Evolutionary conservation across 352 stramenopile genomes (phyloP).

Genomic region (Hyaloperonospora brassicae): DNA sequence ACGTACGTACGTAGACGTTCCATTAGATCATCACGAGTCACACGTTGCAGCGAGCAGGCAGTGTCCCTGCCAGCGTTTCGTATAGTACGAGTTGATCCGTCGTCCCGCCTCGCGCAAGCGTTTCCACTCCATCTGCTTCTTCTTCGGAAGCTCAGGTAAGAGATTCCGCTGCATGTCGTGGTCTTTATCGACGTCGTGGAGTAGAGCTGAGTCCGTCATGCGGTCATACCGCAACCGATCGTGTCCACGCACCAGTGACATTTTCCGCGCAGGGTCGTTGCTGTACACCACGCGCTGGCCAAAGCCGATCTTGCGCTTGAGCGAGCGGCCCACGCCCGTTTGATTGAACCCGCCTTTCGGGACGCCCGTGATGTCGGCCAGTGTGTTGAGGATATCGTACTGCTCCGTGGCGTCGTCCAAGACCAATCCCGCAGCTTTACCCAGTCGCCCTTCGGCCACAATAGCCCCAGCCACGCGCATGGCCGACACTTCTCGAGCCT

Average conservation of each 20-base stretch:
- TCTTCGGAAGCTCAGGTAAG: slow-evolving; percentile 12
- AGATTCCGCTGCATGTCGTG: slow-evolving; percentile 30
- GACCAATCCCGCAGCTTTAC: slow-evolving; percentile 25
- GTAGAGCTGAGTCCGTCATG: slow-evolving; percentile 30
- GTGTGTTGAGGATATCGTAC: slow-evolving; percentile 55
- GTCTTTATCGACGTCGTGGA: slow-evolving; percentile 35
- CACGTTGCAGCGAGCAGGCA: too few relatives aligned
- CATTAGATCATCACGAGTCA: too few relatives aligned
- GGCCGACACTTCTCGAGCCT: slow-evolving; percentile 26
- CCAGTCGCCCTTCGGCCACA: slow-evolving; percentile 45
- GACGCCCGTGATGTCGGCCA: slow-evolving; percentile 51
- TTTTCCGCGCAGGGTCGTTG: slow-evolving; percentile 41
- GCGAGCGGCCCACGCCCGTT: slow-evolving; percentile 40
- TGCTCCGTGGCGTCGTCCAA: slow-evolving; percentile 40
- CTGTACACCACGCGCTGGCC: slow-evolving; percentile 34
- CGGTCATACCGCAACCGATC: slow-evolving; percentile 37
- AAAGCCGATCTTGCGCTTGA: slow-evolving; percentile 32
- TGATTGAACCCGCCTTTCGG: slow-evolving; percentile 45
- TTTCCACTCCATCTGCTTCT: slow-evolving; percentile 15
- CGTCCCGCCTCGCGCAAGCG: slow-evolving; percentile 19
- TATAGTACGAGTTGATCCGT: slow-evolving; percentile 41
- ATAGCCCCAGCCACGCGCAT: slow-evolving; percentile 31
- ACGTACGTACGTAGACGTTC: too few relatives aligned
- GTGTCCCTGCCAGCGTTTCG: slow-evolving; percentile 19
- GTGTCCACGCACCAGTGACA: slow-evolving; percentile 39